These are phyloP conservation scores for Silene conica DNA, from an alignment of 148 eudicot species.

Conservation along the genomic window DNA sequence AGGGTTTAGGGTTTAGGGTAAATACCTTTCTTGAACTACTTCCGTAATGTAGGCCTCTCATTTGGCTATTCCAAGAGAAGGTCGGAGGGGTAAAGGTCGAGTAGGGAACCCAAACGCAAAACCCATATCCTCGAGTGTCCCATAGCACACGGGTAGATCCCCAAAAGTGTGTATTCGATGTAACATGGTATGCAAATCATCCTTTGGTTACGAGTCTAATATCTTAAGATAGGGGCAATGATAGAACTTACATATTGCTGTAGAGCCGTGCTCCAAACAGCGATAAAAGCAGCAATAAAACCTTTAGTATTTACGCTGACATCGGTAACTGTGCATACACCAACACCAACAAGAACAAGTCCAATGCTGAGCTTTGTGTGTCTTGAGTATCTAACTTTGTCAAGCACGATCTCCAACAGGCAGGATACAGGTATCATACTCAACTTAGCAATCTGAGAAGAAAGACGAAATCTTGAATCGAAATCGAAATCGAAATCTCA, in stretches of 20 bases:
- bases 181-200: no score
- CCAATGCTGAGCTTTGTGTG: slow-evolving; percentile 86
- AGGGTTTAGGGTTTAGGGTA: no score
- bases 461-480: not conserved
- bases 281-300: slow-evolving; percentile 77
- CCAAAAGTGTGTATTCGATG: no score
- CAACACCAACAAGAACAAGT: slow-evolving; percentile 82
- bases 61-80: no score
- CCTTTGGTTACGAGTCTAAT: no score
- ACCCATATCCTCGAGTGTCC: no score
- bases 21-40: no score
- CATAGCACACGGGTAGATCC: no score
- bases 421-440: slow-evolving; percentile 95
- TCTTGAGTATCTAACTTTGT: slow-evolving; percentile 83
- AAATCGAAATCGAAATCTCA: not conserved
- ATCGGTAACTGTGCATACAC: slow-evolving; percentile 91
- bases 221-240: no score
- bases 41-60: no score
- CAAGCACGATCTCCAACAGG: slow-evolving; percentile 74
- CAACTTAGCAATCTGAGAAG: slow-evolving; percentile 76
- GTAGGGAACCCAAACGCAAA: no score
- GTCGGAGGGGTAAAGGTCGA: no score
- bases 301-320: slow-evolving; percentile 90
- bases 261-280: slow-evolving; percentile 86
- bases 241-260: slow-evolving; percentile 80